A percentile compares a stretch with the other conserved stretches of the same genome.
Conservation (phyloP, 768 basidiomycete genomes). For the Kwoniella mangroviensis region DNA sequence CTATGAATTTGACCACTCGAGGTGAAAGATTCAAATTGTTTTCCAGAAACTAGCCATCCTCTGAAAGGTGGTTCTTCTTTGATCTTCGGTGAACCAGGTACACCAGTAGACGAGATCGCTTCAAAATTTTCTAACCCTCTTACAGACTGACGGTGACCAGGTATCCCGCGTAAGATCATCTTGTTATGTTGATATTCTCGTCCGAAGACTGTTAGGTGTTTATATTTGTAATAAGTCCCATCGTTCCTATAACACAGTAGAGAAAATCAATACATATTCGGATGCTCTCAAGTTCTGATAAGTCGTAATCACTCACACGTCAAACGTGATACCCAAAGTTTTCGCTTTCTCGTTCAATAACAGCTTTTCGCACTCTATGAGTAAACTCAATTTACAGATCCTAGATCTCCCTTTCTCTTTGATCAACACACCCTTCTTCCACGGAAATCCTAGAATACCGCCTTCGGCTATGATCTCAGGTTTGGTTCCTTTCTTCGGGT, state of each 20-base stretch:
- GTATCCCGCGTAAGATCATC: slow-evolving; percentile 33
- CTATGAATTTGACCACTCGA: slow-evolving; percentile 2
- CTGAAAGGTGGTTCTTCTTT: slow-evolving; percentile 34
- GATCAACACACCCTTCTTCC: slow-evolving; percentile 31
- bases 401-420: slow-evolving; percentile 32
- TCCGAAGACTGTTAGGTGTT: slow-evolving; percentile 20
- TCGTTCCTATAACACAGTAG: neutral
- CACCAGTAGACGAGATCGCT: slow-evolving; percentile 13
- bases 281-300: too few species aligned
- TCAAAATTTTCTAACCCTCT: slow-evolving; percentile 22
- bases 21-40: slow-evolving; percentile 37
- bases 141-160: neutral
- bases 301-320: too few species aligned
- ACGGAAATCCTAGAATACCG: slow-evolving; percentile 14
- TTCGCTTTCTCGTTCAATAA: neutral
- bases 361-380: slow-evolving; percentile 18
- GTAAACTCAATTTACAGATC: slow-evolving; percentile 38
- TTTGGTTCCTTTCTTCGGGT: slow-evolving; percentile 13
- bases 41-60: slow-evolving; percentile 49
- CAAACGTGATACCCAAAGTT: too few species aligned
- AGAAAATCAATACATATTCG: too few species aligned
- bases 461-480: slow-evolving; percentile 38
- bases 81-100: too few species aligned
- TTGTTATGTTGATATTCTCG: slow-evolving; percentile 44
- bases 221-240: slow-evolving; percentile 28